Conservation (phyloP, 768 basidiomycete species). For the Polyporus arcularius region DNA sequence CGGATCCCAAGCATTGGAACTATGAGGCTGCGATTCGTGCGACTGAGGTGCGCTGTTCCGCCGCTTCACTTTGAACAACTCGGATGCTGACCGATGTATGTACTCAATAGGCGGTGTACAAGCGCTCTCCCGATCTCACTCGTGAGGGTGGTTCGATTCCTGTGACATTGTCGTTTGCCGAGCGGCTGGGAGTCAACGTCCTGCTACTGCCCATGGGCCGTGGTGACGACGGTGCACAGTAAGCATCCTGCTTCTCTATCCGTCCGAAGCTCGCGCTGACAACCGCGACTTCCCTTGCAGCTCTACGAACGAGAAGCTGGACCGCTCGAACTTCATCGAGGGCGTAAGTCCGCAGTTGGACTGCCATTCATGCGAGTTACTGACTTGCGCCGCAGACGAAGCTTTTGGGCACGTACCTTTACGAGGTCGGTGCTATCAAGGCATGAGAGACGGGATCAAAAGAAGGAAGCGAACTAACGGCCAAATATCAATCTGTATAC, state of each 20-base stretch:
- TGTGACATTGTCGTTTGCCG: conserved; percentile 91
- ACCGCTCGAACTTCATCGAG: conserved; percentile 85
- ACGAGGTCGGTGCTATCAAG: conserved; percentile 52
- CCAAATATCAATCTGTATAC: too few species aligned
- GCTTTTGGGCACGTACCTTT: conserved; percentile 78
- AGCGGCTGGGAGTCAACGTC: conserved; percentile 83
- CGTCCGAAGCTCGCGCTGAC: neutral
- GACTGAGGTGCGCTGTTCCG: conserved; percentile 54
- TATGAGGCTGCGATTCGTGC: conserved; percentile 86
- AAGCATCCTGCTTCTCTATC: conserved; percentile 32
- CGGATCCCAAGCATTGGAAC: conserved; percentile 88
- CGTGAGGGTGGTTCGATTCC: conserved; percentile 96
- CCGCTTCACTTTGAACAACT: too few species aligned
- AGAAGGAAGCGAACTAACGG: too few species aligned
- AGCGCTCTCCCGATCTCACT: conserved; percentile 76
- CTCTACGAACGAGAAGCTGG: conserved; percentile 94
- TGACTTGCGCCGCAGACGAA: conserved; percentile 51
- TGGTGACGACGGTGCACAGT: conserved; percentile 95
- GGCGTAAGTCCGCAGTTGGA: conserved; percentile 49
- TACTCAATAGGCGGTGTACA: conserved; percentile 52
- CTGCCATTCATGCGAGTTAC: neutral
- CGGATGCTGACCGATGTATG: neutral
- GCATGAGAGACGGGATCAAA: neutral
- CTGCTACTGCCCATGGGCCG: conserved; percentile 92
- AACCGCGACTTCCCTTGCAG: conserved; percentile 36